A percentile compares a stretch with the other conserved stretches of the same genome.
Conservation (phyloP, 202 grass and related monocot genomes). For the Dendrocalamus latiflorus region DNA sequence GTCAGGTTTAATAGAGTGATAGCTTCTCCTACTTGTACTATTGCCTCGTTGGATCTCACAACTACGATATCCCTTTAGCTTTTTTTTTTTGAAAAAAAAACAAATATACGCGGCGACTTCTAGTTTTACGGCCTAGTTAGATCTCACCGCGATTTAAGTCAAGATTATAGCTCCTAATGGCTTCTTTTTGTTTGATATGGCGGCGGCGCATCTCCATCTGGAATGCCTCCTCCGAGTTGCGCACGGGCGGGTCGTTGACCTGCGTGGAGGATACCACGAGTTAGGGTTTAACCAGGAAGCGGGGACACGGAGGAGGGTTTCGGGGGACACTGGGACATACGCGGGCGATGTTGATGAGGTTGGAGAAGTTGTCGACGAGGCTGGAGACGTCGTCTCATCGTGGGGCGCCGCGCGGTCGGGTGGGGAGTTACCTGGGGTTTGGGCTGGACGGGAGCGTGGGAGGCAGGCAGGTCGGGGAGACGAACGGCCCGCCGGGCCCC, state of each 20-base stretch:
- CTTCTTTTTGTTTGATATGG: background rate
- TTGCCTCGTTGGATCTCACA: too few relatives aligned
- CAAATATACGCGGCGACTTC: too few relatives aligned
- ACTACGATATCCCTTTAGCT: background rate
- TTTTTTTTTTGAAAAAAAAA: too few relatives aligned
- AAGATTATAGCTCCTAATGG: background rate
- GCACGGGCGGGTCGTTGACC: conserved; percentile 71
- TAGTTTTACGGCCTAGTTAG: background rate
- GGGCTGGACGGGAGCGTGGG: background rate
- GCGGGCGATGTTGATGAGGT: conserved; percentile 64
- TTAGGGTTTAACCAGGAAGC: background rate
- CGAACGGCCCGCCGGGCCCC: background rate
- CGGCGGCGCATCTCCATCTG: conserved; percentile 78
- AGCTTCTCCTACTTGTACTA: background rate
- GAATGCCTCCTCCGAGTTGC: conserved; percentile 77
- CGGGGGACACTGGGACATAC: conserved; percentile 16
- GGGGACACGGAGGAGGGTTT: background rate
- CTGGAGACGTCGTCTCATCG: conserved; percentile 62
- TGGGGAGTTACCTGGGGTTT: background rate
- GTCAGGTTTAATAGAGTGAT: background rate
- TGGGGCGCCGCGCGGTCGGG: background rate
- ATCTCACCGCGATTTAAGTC: background rate
- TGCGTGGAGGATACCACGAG: background rate
- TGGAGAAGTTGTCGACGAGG: conserved; percentile 77
- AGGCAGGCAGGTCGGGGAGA: background rate